Base-by-base conservation (phyloP, 2,329 filamentous ascomycete species). In the Tympanopsis confertula region DNA sequence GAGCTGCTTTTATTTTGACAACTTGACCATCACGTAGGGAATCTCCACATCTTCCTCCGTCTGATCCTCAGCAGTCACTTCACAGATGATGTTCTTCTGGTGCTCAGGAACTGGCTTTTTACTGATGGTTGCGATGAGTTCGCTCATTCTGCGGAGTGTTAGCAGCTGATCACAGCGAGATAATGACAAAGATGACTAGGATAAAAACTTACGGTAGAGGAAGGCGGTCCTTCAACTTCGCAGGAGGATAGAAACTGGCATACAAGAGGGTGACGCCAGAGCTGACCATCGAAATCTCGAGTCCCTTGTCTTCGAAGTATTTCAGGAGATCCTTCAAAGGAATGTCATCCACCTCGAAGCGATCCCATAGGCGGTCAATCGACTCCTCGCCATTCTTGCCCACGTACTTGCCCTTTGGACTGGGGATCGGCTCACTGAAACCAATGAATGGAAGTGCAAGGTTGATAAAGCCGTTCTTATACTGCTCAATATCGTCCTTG, bases 401-500 rank as follows among this genome's bases (percentile, higher is more conserved):
- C 54, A 78, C 67, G 64, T 96, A 98, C 51, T 77, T 85, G 45
- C 89, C 85, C 72, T 95, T 96, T 20, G 88, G 86, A 49, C 86
- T 94, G 4, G 80, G 79, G 50, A 98, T 93, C 2, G 91, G 91
- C 63, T 98, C 91, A 53, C 86, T 94, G 73, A 98, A 98, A 28
- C 89, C 89, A 50, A 98, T 94, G 73, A 98, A 96, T 1, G 91
- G 91, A 45, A 98, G 66, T 2, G 91, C 91, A 47, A 98, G 65
- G 64, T 98, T 98, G 63, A 96, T 72, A 61, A 98, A 98, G 13
- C 91, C 91, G 55, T 98, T 98, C 75, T 96, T 96, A 78, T 93
- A 98, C 62, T 96, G 85, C 64, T 96, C 91, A 46, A 95, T 82
- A 49, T 96, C 86, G n/a, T 73, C 76, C 70, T 98, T 95, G 54